These are phyloP conservation scores for Hippophae tibetana DNA, from an alignment of 306 rosid species.

Conservation along the genomic window DNA sequence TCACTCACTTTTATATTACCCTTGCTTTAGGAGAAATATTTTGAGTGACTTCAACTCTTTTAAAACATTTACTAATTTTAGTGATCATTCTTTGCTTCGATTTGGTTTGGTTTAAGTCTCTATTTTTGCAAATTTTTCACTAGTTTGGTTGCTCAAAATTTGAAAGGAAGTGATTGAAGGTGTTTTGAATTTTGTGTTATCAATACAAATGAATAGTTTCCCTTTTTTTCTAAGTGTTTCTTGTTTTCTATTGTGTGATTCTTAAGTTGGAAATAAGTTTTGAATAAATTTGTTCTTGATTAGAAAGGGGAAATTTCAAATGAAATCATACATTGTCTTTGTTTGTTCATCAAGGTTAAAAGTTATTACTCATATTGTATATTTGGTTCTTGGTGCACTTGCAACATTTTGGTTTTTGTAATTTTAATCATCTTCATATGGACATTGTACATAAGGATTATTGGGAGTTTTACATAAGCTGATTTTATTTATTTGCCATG, in stretches of 20 bases:
- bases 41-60: conserved; percentile 4
- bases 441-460: not conserved
- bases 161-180: conserved; percentile 14
- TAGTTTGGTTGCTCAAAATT: conserved; percentile 8
- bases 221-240: not conserved
- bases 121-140: not conserved
- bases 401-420: conserved; percentile 1
- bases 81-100: conserved; percentile 4
- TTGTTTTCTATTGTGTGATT: conserved; percentile 15
- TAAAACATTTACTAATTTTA: not conserved
- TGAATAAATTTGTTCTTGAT: conserved; percentile 18
- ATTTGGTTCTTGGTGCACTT: conserved; percentile 9
- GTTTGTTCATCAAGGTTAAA: conserved; percentile 13
- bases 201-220: not conserved
- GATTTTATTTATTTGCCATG: not conserved
- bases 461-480: not conserved
- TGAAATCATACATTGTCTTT: conserved; percentile 11
- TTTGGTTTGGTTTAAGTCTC: conserved; percentile 1
- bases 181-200: conserved; percentile 11
- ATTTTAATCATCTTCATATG: not conserved
- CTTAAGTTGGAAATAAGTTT: conserved; percentile 11
- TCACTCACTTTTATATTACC: conserved; percentile 18
- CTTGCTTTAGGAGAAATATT: not conserved
- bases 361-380: conserved; percentile 19
- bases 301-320: conserved; percentile 12